Percentiles rank a stretch among this genome's conserved stretches.
phyloP scores from a whole-genome alignment of 179 eudicot species.

The Dionaea muscipula region DNA sequence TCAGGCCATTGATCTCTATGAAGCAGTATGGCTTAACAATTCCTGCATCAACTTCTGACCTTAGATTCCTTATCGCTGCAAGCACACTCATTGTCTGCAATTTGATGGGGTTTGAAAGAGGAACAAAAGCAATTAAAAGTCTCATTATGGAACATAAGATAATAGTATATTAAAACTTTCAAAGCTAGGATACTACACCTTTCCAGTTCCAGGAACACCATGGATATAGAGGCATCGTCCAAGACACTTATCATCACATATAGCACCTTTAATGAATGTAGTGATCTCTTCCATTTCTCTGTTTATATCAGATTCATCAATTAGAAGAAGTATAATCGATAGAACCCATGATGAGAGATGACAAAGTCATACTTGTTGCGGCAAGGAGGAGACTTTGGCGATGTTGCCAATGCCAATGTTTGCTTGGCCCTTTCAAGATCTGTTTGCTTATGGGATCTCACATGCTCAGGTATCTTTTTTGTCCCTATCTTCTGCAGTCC shows the following conservation, averaged over 20 bases:
- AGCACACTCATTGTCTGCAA: constrained; percentile 99
- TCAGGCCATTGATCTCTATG: constrained; percentile 83
- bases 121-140: neutral
- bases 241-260: constrained; percentile 83
- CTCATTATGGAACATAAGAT: too few species aligned
- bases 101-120: constrained; percentile 9
- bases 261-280: constrained; percentile 69
- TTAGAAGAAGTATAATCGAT: neutral
- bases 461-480: constrained; percentile 76
- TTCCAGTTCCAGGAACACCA: constrained; percentile 99
- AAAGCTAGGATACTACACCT: constrained; percentile 30
- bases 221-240: constrained; percentile 97
- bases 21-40: constrained; percentile 67
- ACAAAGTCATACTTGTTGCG: constrained; percentile 57
- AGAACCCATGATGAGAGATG: neutral
- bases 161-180: neutral
- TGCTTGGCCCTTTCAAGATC: constrained; percentile 91
- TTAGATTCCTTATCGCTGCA: constrained; percentile 72
- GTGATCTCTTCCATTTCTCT: constrained; percentile 97
- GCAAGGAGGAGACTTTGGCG: constrained; percentile 93
- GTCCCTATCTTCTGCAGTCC: constrained; percentile 86
- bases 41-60: constrained; percentile 83
- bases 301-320: constrained; percentile 10
- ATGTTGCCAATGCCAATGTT: constrained; percentile 65
- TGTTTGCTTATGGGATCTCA: constrained; percentile 80